Base-by-base conservation (phyloP, 257 asterid genomes). In the Capsicum rhomboideum region DNA sequence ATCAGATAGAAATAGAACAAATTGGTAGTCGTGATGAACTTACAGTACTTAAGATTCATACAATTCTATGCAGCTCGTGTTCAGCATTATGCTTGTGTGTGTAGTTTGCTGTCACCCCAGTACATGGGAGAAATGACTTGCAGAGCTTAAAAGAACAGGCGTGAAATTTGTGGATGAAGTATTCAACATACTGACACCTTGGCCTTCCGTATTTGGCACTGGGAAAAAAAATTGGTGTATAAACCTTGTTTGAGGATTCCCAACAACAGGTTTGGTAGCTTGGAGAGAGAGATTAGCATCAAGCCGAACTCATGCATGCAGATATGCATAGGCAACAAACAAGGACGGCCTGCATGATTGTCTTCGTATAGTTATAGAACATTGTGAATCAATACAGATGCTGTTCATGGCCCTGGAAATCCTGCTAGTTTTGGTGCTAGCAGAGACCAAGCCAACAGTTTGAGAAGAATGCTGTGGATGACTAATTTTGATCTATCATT, bases 1-100 rank as follows among this genome's bases (percentile, higher is more conserved):
- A 56, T 64, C 92, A 6, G 93, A 90, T 31, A 88, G 92, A 84
- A 88, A 84, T 80, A 83, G 85, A 63, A 85, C 88, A 82, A 85
- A 88, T 85, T 87, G 93, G 92, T 88, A 88, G 44, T 77, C 86
- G 2, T 86, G 90, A 88, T 26, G 74, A 50, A 72, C 10, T 14
- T 8, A 31, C 61, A 8, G 42, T 75, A 26, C 80, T 74, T 46
- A 42, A 74, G 23, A 18, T 75, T 23, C 61, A 49, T 75, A 75
- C 61, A 14, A 26, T 75, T 75, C 2, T 14, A 8, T 26, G 42
- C 80, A 75, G 37, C 40, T 42, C 8, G 8, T 72, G 79, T 82
- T 82, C 46, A 82, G 74, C 58, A 55, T 71, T 63, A 28, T 79
- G 55, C n/a, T 79, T 12, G 49, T 20, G n/a, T 63, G 20, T 68